These are phyloP conservation scores for Pseudotsuga menziesii DNA, from an alignment of 75 land plant species.

Conservation along the genomic window DNA sequence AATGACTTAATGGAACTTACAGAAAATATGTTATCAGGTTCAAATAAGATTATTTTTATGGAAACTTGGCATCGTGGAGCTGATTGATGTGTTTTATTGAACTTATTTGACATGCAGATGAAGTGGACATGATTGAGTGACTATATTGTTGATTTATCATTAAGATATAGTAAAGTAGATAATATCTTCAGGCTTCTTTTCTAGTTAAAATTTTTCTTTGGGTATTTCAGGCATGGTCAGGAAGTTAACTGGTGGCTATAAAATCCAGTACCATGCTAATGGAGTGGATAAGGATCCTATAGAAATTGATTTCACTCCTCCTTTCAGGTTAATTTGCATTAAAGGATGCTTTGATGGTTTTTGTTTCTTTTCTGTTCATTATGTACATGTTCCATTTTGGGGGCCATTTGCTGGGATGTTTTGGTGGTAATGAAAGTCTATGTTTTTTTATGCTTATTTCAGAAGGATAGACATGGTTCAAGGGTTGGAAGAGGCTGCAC, in stretches of 20 bases:
- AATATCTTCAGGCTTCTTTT: background rate
- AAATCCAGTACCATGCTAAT: slow-evolving; percentile 77
- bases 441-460: slow-evolving; percentile 10
- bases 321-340: slow-evolving; percentile 61
- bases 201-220: background rate
- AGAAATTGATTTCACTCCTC: slow-evolving; percentile 95
- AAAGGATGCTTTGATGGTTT: background rate
- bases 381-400: background rate
- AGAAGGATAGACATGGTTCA: slow-evolving; percentile 93
- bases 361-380: background rate
- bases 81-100: background rate
- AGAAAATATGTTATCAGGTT: slow-evolving; percentile 86
- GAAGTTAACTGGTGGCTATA: slow-evolving; percentile 94
- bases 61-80: background rate
- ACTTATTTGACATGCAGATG: background rate
- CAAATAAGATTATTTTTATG: background rate
- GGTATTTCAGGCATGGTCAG: slow-evolving; percentile 80
- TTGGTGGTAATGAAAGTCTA: background rate
- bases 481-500: slow-evolving; percentile 65
- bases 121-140: background rate
- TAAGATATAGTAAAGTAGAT: background rate
- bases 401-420: background rate
- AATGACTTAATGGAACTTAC: slow-evolving; percentile 86
- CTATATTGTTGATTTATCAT: background rate
- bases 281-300: slow-evolving; percentile 79